Percentiles rank a stretch among this genome's conserved stretches.
These are phyloP conservation scores for Fomitopsis serialis DNA, from an alignment of 768 basidiomycete genomes.

Conservation along the genomic window DNA sequence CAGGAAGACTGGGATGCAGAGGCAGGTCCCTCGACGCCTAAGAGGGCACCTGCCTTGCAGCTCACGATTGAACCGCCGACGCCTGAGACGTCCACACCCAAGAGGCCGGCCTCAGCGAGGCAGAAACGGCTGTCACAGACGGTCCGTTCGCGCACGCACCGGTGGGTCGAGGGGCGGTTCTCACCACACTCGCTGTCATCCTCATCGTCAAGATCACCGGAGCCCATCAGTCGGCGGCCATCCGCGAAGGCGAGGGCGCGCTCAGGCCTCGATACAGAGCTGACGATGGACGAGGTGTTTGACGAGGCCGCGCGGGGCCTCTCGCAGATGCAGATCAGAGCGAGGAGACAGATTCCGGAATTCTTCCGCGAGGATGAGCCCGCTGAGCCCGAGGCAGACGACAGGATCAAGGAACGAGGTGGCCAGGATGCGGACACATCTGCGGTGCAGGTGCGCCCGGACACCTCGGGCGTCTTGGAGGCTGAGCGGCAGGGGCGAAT, in stretches of 20 bases:
- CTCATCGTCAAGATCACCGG: background rate
- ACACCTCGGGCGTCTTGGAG: conserved; percentile 7
- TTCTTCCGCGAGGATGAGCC: background rate
- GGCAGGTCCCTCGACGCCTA: conserved; percentile 11
- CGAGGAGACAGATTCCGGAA: background rate
- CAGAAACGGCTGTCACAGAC: conserved; percentile 40
- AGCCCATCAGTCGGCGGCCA: background rate
- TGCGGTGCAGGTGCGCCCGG: conserved; percentile 4
- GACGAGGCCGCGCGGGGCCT: conserved; percentile 16
- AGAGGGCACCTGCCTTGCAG: conserved; percentile 9
- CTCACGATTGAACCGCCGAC: conserved; percentile 23
- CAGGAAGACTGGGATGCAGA: conserved; percentile 1
- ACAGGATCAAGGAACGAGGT: background rate
- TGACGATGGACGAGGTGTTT: conserved; percentile 18
- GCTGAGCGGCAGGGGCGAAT: conserved; percentile 14
- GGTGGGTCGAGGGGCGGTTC: conserved; percentile 57
- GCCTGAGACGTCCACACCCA: conserved; percentile 12
- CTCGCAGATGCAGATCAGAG: conserved; percentile 9
- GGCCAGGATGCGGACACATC: conserved; percentile 1
- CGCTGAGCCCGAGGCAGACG: background rate
- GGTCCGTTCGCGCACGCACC: conserved; percentile 50
- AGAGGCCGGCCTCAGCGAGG: conserved; percentile 9
- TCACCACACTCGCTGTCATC: background rate
- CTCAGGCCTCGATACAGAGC: conserved; percentile 5
- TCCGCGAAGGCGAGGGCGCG: conserved; percentile 3